Conservation (phyloP, 768 basidiomycete genomes). For the Termitomyces heimii region DNA sequence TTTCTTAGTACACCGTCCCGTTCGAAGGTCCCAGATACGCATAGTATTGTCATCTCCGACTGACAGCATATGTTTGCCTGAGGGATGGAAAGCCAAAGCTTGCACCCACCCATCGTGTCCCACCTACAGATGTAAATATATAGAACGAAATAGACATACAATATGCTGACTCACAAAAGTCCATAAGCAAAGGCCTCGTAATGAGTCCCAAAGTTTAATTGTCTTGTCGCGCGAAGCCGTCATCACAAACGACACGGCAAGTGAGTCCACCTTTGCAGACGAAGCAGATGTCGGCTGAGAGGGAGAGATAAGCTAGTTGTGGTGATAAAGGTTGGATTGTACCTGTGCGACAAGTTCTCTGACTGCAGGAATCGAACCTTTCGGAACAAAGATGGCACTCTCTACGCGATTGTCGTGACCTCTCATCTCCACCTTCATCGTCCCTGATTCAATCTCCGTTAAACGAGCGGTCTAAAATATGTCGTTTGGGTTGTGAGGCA, state of each 20-base stretch:
- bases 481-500: neutral
- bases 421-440: slow-evolving; percentile 58
- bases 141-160: neutral
- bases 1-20: slow-evolving; percentile 61
- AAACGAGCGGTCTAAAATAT: slow-evolving; percentile 56
- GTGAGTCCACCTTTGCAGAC: slow-evolving; percentile 3
- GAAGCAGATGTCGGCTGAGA: slow-evolving; percentile 2
- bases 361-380: slow-evolving; percentile 48
- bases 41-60: slow-evolving; percentile 40
- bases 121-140: slow-evolving; percentile 12
- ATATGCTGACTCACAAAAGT: slow-evolving; percentile 37
- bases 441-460: slow-evolving; percentile 54
- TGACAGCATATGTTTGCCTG: slow-evolving; percentile 64
- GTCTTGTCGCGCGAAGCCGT: slow-evolving; percentile 71
- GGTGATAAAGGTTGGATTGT: neutral
- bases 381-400: slow-evolving; percentile 60
- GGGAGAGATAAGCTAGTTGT: neutral
- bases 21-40: slow-evolving; percentile 64
- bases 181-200: slow-evolving; percentile 57
- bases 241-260: slow-evolving; percentile 40
- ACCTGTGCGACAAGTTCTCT: slow-evolving; percentile 47
- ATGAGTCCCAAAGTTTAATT: slow-evolving; percentile 69
- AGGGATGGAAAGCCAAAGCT: slow-evolving; percentile 65
- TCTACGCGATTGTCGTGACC: slow-evolving; percentile 74
- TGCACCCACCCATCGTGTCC: slow-evolving; percentile 73